Evolutionary conservation across 2,329 filamentous ascomycete species (phyloP).

Genomic region (Mariannaea elegans): DNA sequence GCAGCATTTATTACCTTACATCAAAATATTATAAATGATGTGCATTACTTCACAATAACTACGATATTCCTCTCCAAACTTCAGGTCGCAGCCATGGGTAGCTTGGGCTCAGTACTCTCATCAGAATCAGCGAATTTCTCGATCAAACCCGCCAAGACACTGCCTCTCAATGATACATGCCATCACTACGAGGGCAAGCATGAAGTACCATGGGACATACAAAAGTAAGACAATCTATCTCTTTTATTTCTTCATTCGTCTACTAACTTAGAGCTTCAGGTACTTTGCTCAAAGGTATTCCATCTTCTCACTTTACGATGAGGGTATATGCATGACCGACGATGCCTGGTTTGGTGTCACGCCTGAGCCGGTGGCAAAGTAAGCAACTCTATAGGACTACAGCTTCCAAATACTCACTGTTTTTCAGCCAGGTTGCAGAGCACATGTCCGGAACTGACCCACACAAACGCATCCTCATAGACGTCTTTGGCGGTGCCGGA

Average conservation of each 20-base stretch:
- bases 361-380: conserved; percentile 89
- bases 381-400: conserved; percentile 42
- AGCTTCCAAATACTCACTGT: conserved; percentile 7
- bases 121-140: conserved; percentile 30
- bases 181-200: conserved; percentile 77
- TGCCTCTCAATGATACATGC: conserved; percentile 69
- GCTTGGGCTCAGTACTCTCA: conserved; percentile 16
- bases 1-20: neutral
- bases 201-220: conserved; percentile 83
- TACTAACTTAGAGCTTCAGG: conserved; percentile 53
- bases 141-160: conserved; percentile 54
- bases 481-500: conserved; percentile 90
- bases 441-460: conserved; percentile 70
- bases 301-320: conserved; percentile 87
- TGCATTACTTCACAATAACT: neutral
- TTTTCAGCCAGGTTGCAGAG: conserved; percentile 74
- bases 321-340: conserved; percentile 89
- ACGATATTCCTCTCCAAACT: neutral
- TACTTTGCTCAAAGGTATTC: conserved; percentile 92
- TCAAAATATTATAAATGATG: neutral
- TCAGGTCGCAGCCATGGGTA: conserved; percentile 25
- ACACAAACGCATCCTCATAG: conserved; percentile 74
- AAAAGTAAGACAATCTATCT: conserved; percentile 71
- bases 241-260: neutral
- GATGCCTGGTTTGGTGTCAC: conserved; percentile 98